Evolutionary conservation across 2,329 filamentous ascomycete species (phyloP).

Genomic region (Coniochaeta ligniaria): DNA sequence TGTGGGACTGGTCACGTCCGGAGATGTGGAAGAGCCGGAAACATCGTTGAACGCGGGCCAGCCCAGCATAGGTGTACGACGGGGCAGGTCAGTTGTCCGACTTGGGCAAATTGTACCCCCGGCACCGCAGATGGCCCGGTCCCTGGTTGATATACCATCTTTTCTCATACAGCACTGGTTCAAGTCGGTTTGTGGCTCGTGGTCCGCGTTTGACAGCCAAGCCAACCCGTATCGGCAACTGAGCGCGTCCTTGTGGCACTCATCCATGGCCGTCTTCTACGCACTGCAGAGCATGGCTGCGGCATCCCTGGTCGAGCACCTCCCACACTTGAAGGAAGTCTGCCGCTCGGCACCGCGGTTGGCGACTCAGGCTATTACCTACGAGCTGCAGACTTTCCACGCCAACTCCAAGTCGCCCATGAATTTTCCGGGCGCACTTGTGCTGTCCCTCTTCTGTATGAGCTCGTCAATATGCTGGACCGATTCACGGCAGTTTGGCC

Average conservation of each 20-base stretch:
- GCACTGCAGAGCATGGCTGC: slow-evolving; percentile 19
- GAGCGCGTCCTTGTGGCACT: slow-evolving; percentile 15
- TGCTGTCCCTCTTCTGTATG: slow-evolving; percentile 19
- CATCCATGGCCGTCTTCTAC: slow-evolving; percentile 15
- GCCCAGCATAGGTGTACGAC: background rate
- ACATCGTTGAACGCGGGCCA: background rate
- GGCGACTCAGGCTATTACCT: slow-evolving; percentile 15
- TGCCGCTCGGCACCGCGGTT: slow-evolving; percentile 12
- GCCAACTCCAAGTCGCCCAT: background rate
- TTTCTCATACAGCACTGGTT: slow-evolving; percentile 22
- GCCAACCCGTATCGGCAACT: slow-evolving; percentile 17
- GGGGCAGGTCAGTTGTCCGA: background rate
- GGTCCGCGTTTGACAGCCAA: slow-evolving; percentile 19
- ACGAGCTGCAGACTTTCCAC: slow-evolving; percentile 13
- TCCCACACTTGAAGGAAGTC: slow-evolving; percentile 15
- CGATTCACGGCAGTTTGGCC: slow-evolving; percentile 16
- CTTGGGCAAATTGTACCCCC: background rate
- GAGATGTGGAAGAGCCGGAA: background rate
- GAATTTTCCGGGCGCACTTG: slow-evolving; percentile 14
- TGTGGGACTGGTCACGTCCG: background rate
- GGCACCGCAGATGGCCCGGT: slow-evolving; percentile 7
- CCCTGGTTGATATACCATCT: slow-evolving; percentile 16
- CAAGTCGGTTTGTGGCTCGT: slow-evolving; percentile 18
- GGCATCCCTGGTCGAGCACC: slow-evolving; percentile 17
- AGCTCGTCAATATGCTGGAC: slow-evolving; percentile 21